Percentiles rank a stretch among this genome's conserved stretches.
Evolutionary conservation across 345 rosid species (phyloP).

Genomic region (Salix purpurea): DNA sequence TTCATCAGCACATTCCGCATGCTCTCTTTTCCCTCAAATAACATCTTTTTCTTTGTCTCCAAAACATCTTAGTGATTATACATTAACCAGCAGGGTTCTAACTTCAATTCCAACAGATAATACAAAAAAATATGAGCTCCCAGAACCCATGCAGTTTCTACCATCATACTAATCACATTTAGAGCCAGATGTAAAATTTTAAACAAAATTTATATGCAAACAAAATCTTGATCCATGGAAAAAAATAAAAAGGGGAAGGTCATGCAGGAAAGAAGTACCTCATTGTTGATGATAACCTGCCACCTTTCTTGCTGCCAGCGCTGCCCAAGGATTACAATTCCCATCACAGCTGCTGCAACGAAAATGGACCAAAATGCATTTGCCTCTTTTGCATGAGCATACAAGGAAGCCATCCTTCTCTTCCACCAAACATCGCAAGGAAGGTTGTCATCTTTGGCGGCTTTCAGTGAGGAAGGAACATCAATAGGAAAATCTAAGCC

Average conservation of each 20-base stretch:
- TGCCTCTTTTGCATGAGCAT: slow-evolving; percentile 74
- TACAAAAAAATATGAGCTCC: background rate
- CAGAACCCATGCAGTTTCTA: background rate
- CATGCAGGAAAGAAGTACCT: slow-evolving; percentile 40
- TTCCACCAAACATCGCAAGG: slow-evolving; percentile 98
- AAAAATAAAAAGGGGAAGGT: background rate
- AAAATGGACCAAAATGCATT: slow-evolving; percentile 88
- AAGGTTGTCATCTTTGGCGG: slow-evolving; percentile 45
- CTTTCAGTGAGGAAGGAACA: slow-evolving; percentile 27
- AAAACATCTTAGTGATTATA: background rate
- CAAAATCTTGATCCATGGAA: background rate
- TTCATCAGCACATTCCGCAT: background rate
- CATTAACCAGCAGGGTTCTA: background rate
- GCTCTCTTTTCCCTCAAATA: background rate
- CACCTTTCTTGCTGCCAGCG: slow-evolving; percentile 96
- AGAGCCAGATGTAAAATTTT: too few species aligned
- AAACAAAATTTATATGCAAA: background rate
- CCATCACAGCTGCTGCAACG: slow-evolving; percentile 88
- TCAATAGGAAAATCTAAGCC: slow-evolving; percentile 34
- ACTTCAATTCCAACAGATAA: background rate
- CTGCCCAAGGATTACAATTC: slow-evolving; percentile 89
- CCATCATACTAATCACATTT: background rate
- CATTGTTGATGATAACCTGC: slow-evolving; percentile 58
- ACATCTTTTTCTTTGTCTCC: background rate
- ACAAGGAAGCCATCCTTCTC: slow-evolving; percentile 70